Percentiles rank a stretch among this genome's conserved stretches.
Conservation (phyloP, 2,329 filamentous ascomycete species). For the Scedosporium dehoogii region DNA sequence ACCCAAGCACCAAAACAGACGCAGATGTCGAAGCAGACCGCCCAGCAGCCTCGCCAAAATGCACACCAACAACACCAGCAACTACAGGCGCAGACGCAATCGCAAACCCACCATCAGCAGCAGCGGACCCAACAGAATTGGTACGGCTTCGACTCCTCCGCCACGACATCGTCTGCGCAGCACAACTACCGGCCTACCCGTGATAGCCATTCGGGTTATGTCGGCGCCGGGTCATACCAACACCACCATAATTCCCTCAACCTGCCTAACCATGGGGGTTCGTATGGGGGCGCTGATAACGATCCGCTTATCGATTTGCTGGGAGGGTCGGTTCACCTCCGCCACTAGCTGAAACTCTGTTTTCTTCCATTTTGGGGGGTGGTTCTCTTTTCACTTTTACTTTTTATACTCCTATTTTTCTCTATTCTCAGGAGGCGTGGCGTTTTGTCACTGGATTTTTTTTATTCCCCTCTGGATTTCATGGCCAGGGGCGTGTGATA, state of each 20-base stretch:
- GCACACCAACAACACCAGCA: constrained; percentile 11
- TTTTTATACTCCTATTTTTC: constrained; percentile 1
- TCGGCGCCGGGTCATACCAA: constrained; percentile 2
- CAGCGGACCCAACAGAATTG: constrained; percentile 6
- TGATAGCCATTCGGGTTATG: background rate
- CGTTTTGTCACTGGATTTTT: background rate
- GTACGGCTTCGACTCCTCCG: background rate
- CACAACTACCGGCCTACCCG: background rate
- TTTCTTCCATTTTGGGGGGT: background rate
- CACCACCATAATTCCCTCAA: background rate
- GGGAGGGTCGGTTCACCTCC: background rate
- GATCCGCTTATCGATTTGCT: constrained; percentile 4
- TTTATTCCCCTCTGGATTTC: background rate
- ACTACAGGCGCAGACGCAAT: constrained; percentile 8
- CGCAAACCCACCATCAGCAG: constrained; percentile 10
- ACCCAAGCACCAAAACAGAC: background rate
- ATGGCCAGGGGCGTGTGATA: no score
- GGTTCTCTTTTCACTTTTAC: background rate
- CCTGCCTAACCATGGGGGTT: background rate
- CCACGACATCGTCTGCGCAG: background rate
- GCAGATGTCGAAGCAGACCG: background rate
- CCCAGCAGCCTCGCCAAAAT: constrained; percentile 9
- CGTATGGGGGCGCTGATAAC: background rate
- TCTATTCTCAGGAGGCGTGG: background rate
- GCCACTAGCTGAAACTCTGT: background rate